Evolutionary conservation across 1,284 basidiomycete species (phyloP).

Genomic region (Sporisorium iseilematis-ciliati): DNA sequence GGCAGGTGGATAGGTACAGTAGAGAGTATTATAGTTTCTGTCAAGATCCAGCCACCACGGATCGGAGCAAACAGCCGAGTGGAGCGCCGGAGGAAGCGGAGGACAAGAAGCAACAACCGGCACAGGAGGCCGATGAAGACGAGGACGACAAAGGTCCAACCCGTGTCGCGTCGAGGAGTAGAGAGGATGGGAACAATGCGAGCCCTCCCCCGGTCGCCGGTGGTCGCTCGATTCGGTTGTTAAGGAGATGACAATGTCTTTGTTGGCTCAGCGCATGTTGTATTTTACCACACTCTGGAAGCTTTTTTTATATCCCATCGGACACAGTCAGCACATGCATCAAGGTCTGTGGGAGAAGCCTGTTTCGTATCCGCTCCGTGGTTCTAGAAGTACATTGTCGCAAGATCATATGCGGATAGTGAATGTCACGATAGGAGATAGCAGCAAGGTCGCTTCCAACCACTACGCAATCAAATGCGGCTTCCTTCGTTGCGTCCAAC

Average conservation of each 20-base stretch:
- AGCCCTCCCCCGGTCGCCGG: constrained; percentile 23
- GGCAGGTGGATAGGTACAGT: constrained; percentile 54
- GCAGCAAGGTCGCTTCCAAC: not conserved
- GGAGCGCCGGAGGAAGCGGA: not conserved
- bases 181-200: constrained; percentile 7
- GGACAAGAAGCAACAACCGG: not conserved
- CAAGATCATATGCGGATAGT: constrained; percentile 3
- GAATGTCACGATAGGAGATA: not conserved
- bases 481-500: constrained; percentile 76
- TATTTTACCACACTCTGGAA: not conserved
- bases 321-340: not conserved
- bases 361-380: not conserved
- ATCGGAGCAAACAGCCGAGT: constrained; percentile 22
- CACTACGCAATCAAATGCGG: constrained; percentile 47
- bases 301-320: not conserved
- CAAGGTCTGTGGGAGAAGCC: not conserved
- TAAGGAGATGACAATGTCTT: constrained; percentile 18
- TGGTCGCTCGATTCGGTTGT: constrained; percentile 21
- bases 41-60: constrained; percentile 27
- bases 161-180: constrained; percentile 17
- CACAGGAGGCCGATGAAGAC: not conserved
- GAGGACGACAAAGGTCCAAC: constrained; percentile 36
- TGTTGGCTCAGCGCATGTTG: not conserved
- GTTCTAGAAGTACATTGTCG: constrained; percentile 34
- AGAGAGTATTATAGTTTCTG: constrained; percentile 53